Percentiles rank a stretch among this genome's conserved stretches.
phyloP scores from a whole-genome alignment of 495 filamentous ascomycete genomes.

The Penicillium cataractarum region DNA sequence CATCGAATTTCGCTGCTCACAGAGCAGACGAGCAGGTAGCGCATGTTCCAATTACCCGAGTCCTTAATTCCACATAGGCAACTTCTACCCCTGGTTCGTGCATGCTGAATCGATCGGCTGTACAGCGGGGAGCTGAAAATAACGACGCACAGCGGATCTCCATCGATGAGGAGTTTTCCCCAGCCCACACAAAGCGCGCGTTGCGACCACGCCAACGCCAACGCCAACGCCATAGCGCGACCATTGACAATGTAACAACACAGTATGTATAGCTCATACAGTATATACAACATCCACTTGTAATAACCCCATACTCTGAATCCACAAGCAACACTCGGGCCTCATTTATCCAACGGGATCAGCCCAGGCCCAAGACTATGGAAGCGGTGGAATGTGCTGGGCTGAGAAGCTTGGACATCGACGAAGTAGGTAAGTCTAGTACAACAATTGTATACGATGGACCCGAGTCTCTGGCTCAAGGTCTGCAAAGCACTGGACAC shows the following conservation, averaged over 20 bases:
- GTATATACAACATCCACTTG: neutral
- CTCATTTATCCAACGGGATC: constrained; percentile 1
- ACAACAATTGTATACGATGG: neutral
- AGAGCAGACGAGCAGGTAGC: neutral
- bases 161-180: neutral
- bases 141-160: constrained; percentile 9
- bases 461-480: constrained; percentile 4
- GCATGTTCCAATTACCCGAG: too few relatives aligned
- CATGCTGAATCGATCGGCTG: constrained; percentile 13
- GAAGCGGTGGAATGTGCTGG: constrained; percentile 14
- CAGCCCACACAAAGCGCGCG: neutral
- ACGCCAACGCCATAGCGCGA: neutral
- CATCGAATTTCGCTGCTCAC: neutral
- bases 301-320: neutral
- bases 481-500: neutral
- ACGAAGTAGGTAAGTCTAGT: too few relatives aligned
- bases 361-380: constrained; percentile 10
- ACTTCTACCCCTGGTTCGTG: constrained; percentile 19
- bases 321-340: neutral
- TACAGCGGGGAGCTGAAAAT: constrained; percentile 13
- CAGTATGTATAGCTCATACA: neutral
- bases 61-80: constrained; percentile 8
- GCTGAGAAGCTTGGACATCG: too few relatives aligned
- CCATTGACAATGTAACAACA: neutral
- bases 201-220: neutral